Conservation (phyloP, 2,329 filamentous ascomycete genomes). For the Arthroderma sp. region DNA sequence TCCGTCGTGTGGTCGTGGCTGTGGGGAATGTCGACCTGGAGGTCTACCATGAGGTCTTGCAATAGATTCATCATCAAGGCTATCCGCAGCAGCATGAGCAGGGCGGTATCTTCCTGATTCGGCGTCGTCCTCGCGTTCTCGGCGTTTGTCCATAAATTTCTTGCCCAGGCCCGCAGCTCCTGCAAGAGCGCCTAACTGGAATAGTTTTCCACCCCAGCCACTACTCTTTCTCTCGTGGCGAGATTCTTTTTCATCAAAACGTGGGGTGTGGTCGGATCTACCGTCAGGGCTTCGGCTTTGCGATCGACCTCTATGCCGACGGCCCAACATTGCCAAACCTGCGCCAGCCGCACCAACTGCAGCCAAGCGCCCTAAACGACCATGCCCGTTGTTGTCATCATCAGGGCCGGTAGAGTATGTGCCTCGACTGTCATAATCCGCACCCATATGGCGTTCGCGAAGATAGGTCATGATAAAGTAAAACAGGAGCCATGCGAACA, state of each 20-base stretch:
- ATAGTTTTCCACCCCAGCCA: constrained; percentile 48
- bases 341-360: constrained; percentile 45
- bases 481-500: constrained; percentile 54
- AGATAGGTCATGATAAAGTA: constrained; percentile 74
- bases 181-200: constrained; percentile 47
- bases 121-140: constrained; percentile 40
- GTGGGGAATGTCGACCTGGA: constrained; percentile 15
- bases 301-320: constrained; percentile 21
- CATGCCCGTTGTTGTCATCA: constrained; percentile 29
- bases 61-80: constrained; percentile 30
- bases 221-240: constrained; percentile 34
- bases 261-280: constrained; percentile 37
- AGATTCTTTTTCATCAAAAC: constrained; percentile 52
- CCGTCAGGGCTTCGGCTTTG: constrained; percentile 32
- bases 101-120: constrained; percentile 40
- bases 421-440: constrained; percentile 44
- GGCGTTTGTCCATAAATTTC: constrained; percentile 42
- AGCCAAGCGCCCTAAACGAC: constrained; percentile 36
- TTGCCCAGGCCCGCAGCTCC: constrained; percentile 52
- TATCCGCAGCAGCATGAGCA: constrained; percentile 36
- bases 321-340: constrained; percentile 41
- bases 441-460: constrained; percentile 41
- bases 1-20: constrained; percentile 21
- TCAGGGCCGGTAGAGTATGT: constrained; percentile 43
- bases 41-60: constrained; percentile 27